Conservation (phyloP, 768 basidiomycete species). For the Lenzites betulinus region DNA sequence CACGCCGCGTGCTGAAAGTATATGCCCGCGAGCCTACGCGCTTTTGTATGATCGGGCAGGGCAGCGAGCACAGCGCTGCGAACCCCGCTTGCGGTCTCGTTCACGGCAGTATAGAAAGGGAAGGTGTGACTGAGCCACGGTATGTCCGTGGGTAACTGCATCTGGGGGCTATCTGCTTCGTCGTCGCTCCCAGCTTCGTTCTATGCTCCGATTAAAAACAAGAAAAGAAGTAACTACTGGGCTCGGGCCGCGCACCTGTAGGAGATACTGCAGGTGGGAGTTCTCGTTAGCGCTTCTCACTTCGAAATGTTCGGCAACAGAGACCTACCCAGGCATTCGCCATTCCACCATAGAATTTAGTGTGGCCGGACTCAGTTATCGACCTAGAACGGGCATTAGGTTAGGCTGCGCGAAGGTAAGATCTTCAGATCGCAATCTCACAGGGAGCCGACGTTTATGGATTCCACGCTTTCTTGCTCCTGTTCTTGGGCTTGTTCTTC, state of each 20-base stretch:
- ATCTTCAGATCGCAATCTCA: slow-evolving; percentile 33
- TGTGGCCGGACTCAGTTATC: slow-evolving; percentile 61
- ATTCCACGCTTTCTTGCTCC: slow-evolving; percentile 51
- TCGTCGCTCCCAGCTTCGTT: slow-evolving; percentile 62
- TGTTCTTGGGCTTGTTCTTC: slow-evolving; percentile 41
- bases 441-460: slow-evolving; percentile 67
- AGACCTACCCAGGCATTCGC: slow-evolving; percentile 68
- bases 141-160: slow-evolving; percentile 50
- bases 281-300: neutral
- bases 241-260: slow-evolving; percentile 51
- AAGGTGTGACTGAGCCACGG: slow-evolving; percentile 64
- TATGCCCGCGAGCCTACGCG: slow-evolving; percentile 44
- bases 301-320: neutral
- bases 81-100: slow-evolving; percentile 45
- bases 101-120: slow-evolving; percentile 49
- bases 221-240: slow-evolving; percentile 1
- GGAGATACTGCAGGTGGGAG: slow-evolving; percentile 50
- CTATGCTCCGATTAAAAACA: slow-evolving; percentile 34
- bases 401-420: slow-evolving; percentile 15
- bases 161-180: slow-evolving; percentile 44
- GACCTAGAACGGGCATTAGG: slow-evolving; percentile 42
- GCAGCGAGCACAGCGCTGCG: slow-evolving; percentile 46
- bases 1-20: slow-evolving; percentile 72
- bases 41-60: slow-evolving; percentile 43
- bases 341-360: slow-evolving; percentile 65